Conservation (phyloP, 78 protist species). For the Monosiga brevicollis region DNA sequence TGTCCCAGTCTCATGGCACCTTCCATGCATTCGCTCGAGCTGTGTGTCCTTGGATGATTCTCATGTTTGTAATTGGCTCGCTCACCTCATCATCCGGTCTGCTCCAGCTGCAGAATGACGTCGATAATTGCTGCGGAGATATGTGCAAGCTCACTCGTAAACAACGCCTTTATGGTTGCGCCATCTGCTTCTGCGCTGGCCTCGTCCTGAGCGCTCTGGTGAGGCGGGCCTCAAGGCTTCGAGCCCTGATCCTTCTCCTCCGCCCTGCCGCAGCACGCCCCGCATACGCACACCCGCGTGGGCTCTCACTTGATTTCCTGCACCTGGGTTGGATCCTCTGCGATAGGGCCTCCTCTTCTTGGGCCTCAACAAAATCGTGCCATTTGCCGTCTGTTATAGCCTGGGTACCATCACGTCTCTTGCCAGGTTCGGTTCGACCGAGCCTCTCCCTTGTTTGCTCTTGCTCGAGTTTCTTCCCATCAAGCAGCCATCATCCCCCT, state of each 20-base stretch:
- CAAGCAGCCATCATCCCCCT: background rate
- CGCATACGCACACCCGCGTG: background rate
- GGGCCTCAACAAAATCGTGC: background rate
- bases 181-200: background rate
- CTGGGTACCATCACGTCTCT: background rate
- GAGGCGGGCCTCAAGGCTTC: too few relatives aligned
- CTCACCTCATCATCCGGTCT: background rate
- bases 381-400: background rate
- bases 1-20: too few relatives aligned
- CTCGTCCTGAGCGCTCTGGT: background rate
- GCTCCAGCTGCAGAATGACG: background rate
- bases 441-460: too few relatives aligned
- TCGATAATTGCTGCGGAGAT: background rate
- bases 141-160: background rate
- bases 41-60: too few relatives aligned
- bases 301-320: background rate
- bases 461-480: too few relatives aligned
- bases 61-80: too few relatives aligned
- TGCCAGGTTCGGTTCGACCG: too few relatives aligned
- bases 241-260: background rate
- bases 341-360: background rate
- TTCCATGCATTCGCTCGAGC: too few relatives aligned
- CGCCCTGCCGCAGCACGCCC: too few relatives aligned
- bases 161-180: background rate
- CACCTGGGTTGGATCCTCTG: background rate